Evolutionary conservation across 2,329 filamentous ascomycete genomes (phyloP), one percentile per base, ranked within the genome.

Genomic region (Fusarium xyrophilum): DNA sequence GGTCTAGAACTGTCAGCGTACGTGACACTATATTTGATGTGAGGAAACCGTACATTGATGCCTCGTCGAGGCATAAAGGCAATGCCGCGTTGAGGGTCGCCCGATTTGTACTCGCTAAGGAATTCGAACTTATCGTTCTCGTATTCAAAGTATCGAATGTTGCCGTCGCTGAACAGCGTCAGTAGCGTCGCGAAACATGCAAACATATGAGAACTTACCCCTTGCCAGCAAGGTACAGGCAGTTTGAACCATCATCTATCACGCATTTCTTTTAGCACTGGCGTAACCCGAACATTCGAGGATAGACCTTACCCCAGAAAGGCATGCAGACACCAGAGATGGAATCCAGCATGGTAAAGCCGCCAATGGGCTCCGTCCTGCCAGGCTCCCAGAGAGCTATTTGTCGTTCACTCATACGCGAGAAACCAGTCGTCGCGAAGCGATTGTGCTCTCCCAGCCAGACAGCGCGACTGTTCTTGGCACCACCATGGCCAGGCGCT

Each of bases 61-160:
- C 95, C 96, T 68, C 96, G 92, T 81, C 97, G 95, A 55, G 96
- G 96, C 77, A 98, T 81, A 80, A 99, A 98, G 35, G 93, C 96
- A 74, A 99, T 86, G 74, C 96, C 96, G 77, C 96, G 89, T 82
- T 99, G 96, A 33, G 96, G 95, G 70, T 99, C 96, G 39, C 85
- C 84, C n/a, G 96, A 98, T 82, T 97, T 97, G 86, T 98, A 96
- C 79, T 98, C 95, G 68, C 93, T 96, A 56, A 99, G 84, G 80
- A 92, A 97, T 81, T 99, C 95, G 77, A 99, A 97, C 81, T 97
- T 97, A 85, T 98, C 95, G 81, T 98, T 97, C 78, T 96, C 92
- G 76, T 96, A 97, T 81, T 99, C 96, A 79, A 92, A 99, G 85
- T 99, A 99, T 69, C 96, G 94, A 77, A 99, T 99, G 81, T 99